Conservation (phyloP, 2,329 filamentous ascomycete species). For the Alternaria conjuncta region DNA sequence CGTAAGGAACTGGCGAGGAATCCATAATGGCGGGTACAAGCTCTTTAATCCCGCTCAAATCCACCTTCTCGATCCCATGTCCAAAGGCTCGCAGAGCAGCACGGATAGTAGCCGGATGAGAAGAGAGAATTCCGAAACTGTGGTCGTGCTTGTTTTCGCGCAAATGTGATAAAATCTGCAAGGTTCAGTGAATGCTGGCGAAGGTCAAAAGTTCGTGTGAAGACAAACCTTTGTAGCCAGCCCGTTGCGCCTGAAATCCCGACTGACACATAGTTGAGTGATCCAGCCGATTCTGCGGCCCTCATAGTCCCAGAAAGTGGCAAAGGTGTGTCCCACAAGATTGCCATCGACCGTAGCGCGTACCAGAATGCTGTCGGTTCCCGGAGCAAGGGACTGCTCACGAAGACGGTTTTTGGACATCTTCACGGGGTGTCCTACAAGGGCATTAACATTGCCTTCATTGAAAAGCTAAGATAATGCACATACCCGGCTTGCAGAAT, state of each 20-base stretch:
- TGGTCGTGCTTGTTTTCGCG: neutral
- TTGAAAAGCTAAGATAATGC: too few species aligned
- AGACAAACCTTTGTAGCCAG: neutral
- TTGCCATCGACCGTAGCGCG: neutral
- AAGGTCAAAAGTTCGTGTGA: neutral
- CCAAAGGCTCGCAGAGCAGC: neutral
- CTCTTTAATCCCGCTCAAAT: neutral
- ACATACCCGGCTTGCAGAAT: neutral
- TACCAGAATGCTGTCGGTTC: neutral
- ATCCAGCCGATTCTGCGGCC: neutral
- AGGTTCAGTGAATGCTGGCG: neutral
- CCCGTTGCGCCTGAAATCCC: neutral
- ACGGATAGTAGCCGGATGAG: neutral
- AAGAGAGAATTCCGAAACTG: neutral
- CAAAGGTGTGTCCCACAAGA: neutral
- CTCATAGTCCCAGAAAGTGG: neutral
- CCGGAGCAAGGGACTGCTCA: neutral
- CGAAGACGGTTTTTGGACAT: neutral
- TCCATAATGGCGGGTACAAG: neutral
- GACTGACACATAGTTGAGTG: neutral
- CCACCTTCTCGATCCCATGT: neutral
- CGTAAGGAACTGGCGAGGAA: neutral
- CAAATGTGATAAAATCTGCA: neutral
- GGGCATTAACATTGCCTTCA: neutral
- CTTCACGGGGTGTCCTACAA: neutral